phyloP scores from a whole-genome alignment of 1,139 yeast genomes.

The Protomyces lactucae-debilis region DNA sequence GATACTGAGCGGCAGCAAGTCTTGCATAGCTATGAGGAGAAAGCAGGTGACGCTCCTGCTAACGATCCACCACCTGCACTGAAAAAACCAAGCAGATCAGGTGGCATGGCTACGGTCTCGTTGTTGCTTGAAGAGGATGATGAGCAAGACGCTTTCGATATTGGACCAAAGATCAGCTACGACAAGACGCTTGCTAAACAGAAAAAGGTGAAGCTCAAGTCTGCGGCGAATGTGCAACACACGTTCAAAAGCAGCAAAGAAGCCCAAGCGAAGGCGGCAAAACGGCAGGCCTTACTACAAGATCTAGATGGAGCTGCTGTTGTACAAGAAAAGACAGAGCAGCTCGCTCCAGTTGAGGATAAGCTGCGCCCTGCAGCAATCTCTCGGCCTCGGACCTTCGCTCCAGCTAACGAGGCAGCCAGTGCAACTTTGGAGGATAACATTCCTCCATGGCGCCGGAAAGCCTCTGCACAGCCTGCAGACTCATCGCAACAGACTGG shows the following conservation, averaged over 20 bases:
- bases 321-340: slow-evolving; percentile 19
- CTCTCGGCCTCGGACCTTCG: neutral
- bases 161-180: slow-evolving; percentile 29
- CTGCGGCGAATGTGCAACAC: slow-evolving; percentile 11
- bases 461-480: neutral
- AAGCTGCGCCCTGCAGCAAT: neutral
- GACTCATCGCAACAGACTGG: slow-evolving; percentile 19
- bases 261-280: neutral
- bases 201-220: slow-evolving; percentile 15
- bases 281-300: slow-evolving; percentile 15
- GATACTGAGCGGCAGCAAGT: slow-evolving; percentile 13
- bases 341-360: neutral
- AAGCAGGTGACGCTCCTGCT: neutral
- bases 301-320: slow-evolving; percentile 33
- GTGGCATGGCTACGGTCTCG: neutral
- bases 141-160: slow-evolving; percentile 31
- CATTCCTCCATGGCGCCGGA: slow-evolving; percentile 17
- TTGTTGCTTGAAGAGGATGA: slow-evolving; percentile 31
- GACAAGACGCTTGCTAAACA: slow-evolving; percentile 24
- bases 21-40: slow-evolving; percentile 29
- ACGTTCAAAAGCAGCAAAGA: slow-evolving; percentile 12
- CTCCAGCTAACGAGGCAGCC: neutral
- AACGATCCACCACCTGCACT: neutral
- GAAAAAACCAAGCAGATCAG: neutral
- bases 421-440: slow-evolving; percentile 8